Conservation (phyloP, 2,329 filamentous ascomycete genomes). For the Chalaropsis ovoidea region DNA sequence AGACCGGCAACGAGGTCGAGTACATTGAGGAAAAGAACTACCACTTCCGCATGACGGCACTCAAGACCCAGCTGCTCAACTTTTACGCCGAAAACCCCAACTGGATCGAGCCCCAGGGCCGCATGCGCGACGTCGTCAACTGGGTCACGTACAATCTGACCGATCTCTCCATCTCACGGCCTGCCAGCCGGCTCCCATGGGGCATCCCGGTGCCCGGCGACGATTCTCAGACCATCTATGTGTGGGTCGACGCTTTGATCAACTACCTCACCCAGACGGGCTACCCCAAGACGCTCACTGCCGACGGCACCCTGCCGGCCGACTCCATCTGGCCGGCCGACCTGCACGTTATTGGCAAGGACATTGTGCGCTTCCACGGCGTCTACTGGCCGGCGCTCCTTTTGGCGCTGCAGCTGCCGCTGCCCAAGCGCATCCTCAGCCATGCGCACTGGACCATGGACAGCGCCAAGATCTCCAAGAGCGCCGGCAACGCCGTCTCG, state of each 20-base stretch:
- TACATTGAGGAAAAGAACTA: conserved; percentile 92
- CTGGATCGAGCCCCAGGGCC: conserved; percentile 62
- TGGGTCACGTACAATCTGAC: conserved; percentile 69
- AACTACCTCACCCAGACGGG: conserved; percentile 87
- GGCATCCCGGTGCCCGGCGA: conserved; percentile 84
- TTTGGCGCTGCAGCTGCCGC: conserved; percentile 70
- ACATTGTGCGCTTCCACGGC: conserved; percentile 91
- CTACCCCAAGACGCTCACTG: conserved; percentile 13
- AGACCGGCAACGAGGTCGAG: conserved; percentile 87
- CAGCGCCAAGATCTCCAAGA: conserved; percentile 92
- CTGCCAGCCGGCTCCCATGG: conserved; percentile 68
- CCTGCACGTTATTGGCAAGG: conserved; percentile 88
- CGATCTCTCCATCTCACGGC: conserved; percentile 83
- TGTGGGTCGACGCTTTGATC: conserved; percentile 92
- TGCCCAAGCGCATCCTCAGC: conserved; percentile 69
- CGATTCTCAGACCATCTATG: conserved; percentile 80
- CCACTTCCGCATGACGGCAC: conserved; percentile 80
- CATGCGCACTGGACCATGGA: conserved; percentile 96
- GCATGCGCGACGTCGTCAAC: conserved; percentile 68
- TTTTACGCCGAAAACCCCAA: conserved; percentile 69
- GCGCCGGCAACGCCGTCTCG: conserved; percentile 86
- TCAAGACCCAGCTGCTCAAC: conserved; percentile 65
- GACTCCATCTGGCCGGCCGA: conserved; percentile 79
- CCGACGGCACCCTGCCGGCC: conserved; percentile 47
- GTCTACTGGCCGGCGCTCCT: conserved; percentile 97